Evolutionary conservation across 768 basidiomycete genomes (phyloP).

Genomic region (Crepidotus variabilis): DNA sequence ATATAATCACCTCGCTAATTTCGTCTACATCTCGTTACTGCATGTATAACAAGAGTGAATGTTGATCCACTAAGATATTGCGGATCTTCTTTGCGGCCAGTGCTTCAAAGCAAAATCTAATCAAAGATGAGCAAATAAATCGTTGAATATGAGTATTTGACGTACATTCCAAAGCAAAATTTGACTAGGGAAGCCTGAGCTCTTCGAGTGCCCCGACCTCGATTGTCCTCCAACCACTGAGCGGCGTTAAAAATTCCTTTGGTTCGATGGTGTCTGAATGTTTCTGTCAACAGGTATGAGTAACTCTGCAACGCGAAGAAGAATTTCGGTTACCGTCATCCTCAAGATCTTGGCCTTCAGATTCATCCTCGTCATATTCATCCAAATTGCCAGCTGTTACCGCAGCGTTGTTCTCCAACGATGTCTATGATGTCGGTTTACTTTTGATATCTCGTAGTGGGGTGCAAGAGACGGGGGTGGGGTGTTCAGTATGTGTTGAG

Average conservation of each 20-base stretch:
- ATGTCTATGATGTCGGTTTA: too few species aligned
- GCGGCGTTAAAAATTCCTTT: background rate
- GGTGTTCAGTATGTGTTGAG: too few species aligned
- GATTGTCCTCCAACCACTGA: slow-evolving; percentile 15
- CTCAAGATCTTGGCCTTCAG: background rate
- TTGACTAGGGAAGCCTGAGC: slow-evolving; percentile 19
- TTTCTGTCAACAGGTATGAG: background rate
- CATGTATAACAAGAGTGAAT: slow-evolving; percentile 13
- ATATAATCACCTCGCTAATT: slow-evolving; percentile 12
- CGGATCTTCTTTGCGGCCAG: background rate
- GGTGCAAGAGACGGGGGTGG: too few species aligned
- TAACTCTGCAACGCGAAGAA: background rate
- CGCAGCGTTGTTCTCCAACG: too few species aligned
- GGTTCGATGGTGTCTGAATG: background rate
- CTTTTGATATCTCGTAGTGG: too few species aligned
- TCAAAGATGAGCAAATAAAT: background rate
- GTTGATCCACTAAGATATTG: slow-evolving; percentile 19
- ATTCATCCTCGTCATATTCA: background rate
- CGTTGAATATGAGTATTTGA: background rate
- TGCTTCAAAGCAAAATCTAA: slow-evolving; percentile 6
- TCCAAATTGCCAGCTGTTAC: too few species aligned
- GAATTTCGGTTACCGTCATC: background rate
- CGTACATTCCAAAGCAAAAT: slow-evolving; percentile 21
- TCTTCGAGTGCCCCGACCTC: slow-evolving; percentile 19
- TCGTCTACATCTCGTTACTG: slow-evolving; percentile 10